Evolutionary conservation across 2,329 filamentous ascomycete genomes (phyloP), one percentile per base, ranked within the genome.

Genomic region (Hortaea werneckii): DNA sequence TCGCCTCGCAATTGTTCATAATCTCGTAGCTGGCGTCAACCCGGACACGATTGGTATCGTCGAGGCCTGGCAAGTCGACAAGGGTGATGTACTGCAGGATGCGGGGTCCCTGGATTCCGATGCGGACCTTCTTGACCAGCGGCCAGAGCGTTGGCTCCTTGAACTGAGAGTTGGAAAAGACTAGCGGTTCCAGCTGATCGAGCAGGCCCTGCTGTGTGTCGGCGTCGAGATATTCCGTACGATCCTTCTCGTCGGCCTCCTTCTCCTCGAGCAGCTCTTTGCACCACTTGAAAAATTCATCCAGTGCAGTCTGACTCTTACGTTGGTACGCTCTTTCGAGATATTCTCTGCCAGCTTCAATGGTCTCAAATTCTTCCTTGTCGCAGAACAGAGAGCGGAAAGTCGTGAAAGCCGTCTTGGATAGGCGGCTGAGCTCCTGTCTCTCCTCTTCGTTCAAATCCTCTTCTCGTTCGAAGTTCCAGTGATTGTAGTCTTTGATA

Each of bases 31-130:
- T 50, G 4, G 50, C 38, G 2, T 54, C 48, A 29, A 50, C 51
- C 0, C 58, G 49, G 1, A 53, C 41, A 3, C 49, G 37, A 13
- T 57, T 57, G 11, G 44, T 56, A 40, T 62, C 59, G 1, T 45
- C 45, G 3, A 58, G 50, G 5, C 58, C 56, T 11, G 56, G 58
- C 7, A 59, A 49, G 40, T 62, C 59, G 0, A 51, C 48, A 13
- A 62, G n/a, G 0, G 54, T 50, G 4, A 55, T 34, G n/a, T 51
- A 38, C 8, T 50, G 26, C 6, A 61, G 42, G 6, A 58, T 41
- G 1, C 50, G 35, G 1, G 56, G 52, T 5, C 44, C 48, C 4
- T 39, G 13, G 6, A 59, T 39, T 7, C 52, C 49, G 41, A 58
- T 52, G 8, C 45, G 37, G 3, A 58, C 51, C 20, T 57, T 48